These are phyloP conservation scores for Choiromyces venosus DNA, from an alignment of 495 filamentous ascomycete genomes.

Conservation along the genomic window DNA sequence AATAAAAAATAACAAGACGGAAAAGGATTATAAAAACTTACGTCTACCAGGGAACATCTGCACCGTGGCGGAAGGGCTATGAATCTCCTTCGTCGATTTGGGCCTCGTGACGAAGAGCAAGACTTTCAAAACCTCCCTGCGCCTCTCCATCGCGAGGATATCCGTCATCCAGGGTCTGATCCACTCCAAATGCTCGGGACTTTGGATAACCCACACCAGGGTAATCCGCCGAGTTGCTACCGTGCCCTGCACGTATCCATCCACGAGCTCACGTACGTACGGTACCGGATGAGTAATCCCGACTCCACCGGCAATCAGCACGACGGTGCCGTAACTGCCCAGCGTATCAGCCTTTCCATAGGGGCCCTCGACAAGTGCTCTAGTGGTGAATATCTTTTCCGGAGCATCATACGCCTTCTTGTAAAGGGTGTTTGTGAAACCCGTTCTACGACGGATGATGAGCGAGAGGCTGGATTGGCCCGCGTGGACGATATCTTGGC, in stretches of 20 bases:
- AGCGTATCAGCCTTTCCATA: constrained; percentile 66
- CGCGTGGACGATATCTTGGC: constrained; percentile 54
- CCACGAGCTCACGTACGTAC: constrained; percentile 67
- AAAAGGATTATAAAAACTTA: constrained; percentile 30
- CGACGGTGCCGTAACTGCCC: constrained; percentile 74
- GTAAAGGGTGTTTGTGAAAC: constrained; percentile 75
- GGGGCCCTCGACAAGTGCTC: constrained; percentile 72
- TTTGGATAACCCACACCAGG: constrained; percentile 86
- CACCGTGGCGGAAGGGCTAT: constrained; percentile 72
- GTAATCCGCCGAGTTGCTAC: constrained; percentile 74
- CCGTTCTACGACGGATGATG: constrained; percentile 69
- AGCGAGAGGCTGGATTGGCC: constrained; percentile 66
- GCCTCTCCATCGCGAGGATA: constrained; percentile 74
- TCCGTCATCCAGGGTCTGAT: constrained; percentile 92
- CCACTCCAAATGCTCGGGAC: constrained; percentile 85
- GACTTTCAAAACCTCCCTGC: constrained; percentile 75
- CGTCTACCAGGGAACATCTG: constrained; percentile 79
- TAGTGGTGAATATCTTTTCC: constrained; percentile 55
- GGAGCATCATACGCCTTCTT: constrained; percentile 58
- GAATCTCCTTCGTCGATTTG: constrained; percentile 68
- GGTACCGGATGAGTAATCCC: constrained; percentile 85
- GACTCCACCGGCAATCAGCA: constrained; percentile 81
- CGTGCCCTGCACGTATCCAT: constrained; percentile 60
- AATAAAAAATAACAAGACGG: constrained; percentile 41
- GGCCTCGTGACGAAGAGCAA: constrained; percentile 88